These are phyloP conservation scores for Mucor saturninus DNA, from an alignment of 371 early-diverging fungal species.

Conservation along the genomic window DNA sequence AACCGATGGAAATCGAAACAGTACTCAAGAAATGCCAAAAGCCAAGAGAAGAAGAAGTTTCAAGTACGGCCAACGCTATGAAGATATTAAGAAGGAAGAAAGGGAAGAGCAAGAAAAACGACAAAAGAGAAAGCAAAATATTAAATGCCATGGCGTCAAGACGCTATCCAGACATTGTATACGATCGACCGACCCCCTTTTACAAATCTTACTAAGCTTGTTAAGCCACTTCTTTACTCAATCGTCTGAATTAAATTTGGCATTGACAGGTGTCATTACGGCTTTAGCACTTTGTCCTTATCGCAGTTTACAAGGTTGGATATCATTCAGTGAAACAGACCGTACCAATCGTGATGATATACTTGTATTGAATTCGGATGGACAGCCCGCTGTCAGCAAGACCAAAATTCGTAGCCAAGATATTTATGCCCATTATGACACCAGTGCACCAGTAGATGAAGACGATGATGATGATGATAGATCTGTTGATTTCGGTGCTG, in stretches of 20 bases:
- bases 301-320: constrained; percentile 80
- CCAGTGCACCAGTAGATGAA: constrained; percentile 28
- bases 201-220: constrained; percentile 66
- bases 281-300: constrained; percentile 80
- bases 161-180: constrained; percentile 49
- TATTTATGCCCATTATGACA: constrained; percentile 38
- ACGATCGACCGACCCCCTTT: constrained; percentile 64
- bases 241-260: constrained; percentile 87
- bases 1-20: constrained; percentile 6
- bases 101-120: constrained; percentile 1
- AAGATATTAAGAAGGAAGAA: constrained; percentile 33
- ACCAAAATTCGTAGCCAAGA: constrained; percentile 36
- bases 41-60: constrained; percentile 60
- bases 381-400: constrained; percentile 11
- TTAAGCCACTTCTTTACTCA: constrained; percentile 85
- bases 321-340: constrained; percentile 72
- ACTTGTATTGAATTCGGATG: constrained; percentile 33
- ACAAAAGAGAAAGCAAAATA: background rate
- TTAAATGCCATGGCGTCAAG: background rate
- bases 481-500: constrained; percentile 52
- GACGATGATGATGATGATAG: constrained; percentile 58
- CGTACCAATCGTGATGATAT: constrained; percentile 55
- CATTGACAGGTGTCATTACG: constrained; percentile 86
- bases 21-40: constrained; percentile 30
- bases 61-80: constrained; percentile 61